Evolutionary conservation across 306 rosid genomes (phyloP).

Genomic region (Lathyrus oleraceus): DNA sequence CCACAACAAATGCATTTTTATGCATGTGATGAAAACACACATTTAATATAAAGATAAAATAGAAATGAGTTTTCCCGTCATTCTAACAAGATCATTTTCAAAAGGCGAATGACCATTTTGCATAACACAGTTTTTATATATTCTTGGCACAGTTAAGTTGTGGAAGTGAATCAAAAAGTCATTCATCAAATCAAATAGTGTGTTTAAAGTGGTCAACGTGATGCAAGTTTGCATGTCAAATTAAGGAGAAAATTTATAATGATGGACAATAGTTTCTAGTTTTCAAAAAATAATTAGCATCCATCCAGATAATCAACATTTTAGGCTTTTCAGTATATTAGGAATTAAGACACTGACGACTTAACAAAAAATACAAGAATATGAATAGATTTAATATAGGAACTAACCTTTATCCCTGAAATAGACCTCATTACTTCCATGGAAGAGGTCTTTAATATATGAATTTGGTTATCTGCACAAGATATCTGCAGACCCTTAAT

Average conservation of each 20-base stretch:
- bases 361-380: constrained; percentile 17
- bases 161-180: constrained; percentile 18
- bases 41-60: not conserved
- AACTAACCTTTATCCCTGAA: constrained; percentile 93
- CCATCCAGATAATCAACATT: constrained; percentile 4
- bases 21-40: constrained; percentile 11
- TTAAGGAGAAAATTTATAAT: not conserved
- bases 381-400: constrained; percentile 15
- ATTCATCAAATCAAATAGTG: not conserved
- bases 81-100: constrained; percentile 1
- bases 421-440: constrained; percentile 84
- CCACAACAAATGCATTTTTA: constrained; percentile 15
- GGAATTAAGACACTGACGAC: constrained; percentile 8
- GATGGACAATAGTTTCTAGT: not conserved
- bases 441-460: constrained; percentile 76
- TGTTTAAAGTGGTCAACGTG: not conserved
- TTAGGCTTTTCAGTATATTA: constrained; percentile 20
- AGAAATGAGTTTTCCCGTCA: not conserved
- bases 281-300: not conserved
- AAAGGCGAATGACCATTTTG: not conserved
- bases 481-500: constrained; percentile 68
- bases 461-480: constrained; percentile 93
- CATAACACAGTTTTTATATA: constrained; percentile 7
- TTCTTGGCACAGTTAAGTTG: not conserved
- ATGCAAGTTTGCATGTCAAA: constrained; percentile 11